Percentiles rank a stretch among this genome's conserved stretches.
phyloP scores from a whole-genome alignment of 768 basidiomycete genomes.

The Ephemerocybe angulata region DNA sequence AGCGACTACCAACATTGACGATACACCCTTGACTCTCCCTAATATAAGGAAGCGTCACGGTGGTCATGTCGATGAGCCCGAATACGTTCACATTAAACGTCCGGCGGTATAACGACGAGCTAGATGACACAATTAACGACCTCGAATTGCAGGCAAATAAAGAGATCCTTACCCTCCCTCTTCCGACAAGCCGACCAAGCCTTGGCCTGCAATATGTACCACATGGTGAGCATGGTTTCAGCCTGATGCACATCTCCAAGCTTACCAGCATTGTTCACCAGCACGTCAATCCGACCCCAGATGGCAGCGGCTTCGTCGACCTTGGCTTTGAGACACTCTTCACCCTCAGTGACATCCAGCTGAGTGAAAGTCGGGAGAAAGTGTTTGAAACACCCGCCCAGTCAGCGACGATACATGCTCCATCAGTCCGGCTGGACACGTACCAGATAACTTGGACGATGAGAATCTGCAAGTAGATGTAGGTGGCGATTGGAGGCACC shows the following conservation, averaged over 20 bases:
- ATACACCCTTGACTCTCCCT: constrained; percentile 42
- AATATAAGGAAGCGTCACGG: constrained; percentile 48
- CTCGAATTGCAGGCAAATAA: neutral
- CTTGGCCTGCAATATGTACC: constrained; percentile 25
- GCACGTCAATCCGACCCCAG: constrained; percentile 55
- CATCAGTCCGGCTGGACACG: too few species aligned
- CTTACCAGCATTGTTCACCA: constrained; percentile 64
- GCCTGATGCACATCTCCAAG: neutral
- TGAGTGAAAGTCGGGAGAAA: too few species aligned
- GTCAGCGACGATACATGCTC: too few species aligned
- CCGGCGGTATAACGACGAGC: constrained; percentile 35
- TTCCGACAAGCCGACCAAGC: constrained; percentile 45
- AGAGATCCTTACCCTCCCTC: constrained; percentile 49
- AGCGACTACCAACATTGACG: constrained; percentile 52
- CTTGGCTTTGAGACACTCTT: constrained; percentile 36
- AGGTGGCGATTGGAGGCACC: too few species aligned
- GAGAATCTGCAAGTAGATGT: too few species aligned
- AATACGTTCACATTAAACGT: constrained; percentile 46
- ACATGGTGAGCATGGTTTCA: neutral
- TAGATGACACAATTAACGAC: neutral
- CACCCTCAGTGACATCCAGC: constrained; percentile 51
- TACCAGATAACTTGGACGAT: too few species aligned
- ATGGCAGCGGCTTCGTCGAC: constrained; percentile 38
- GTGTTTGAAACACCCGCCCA: too few species aligned
- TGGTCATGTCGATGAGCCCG: constrained; percentile 49